Conservation (phyloP, 2,329 filamentous ascomycete genomes). For the Pestalotiopsis sp. region DNA sequence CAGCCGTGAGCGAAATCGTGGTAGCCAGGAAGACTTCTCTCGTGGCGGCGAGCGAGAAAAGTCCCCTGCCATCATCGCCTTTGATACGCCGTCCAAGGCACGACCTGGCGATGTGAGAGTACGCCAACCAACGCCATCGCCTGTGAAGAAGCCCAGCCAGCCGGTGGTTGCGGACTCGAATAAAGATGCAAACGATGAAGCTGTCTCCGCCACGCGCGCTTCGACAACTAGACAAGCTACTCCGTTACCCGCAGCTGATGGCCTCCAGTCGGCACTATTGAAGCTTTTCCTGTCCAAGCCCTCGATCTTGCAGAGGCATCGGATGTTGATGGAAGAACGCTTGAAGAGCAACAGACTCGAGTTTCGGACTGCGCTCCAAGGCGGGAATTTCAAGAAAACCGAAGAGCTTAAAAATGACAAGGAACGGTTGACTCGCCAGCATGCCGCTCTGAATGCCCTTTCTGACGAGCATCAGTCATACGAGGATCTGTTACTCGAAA, state of each 20-base stretch:
- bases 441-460: constrained; percentile 43
- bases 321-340: constrained; percentile 38
- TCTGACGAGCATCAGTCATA: constrained; percentile 42
- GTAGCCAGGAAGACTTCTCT: constrained; percentile 15
- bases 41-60: constrained; percentile 16
- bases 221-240: constrained; percentile 15
- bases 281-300: constrained; percentile 35
- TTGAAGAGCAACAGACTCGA: constrained; percentile 48
- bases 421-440: constrained; percentile 45
- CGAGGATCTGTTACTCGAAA: constrained; percentile 40
- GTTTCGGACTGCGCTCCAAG: constrained; percentile 47
- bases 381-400: constrained; percentile 45
- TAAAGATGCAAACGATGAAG: not conserved
- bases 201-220: constrained; percentile 7
- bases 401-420: constrained; percentile 50
- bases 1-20: constrained; percentile 8
- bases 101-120: constrained; percentile 14
- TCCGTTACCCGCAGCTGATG: constrained; percentile 26
- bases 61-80: constrained; percentile 19
- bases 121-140: constrained; percentile 19
- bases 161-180: not conserved
- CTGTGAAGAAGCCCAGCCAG: constrained; percentile 15
- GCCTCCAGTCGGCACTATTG: constrained; percentile 34
- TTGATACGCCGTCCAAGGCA: constrained; percentile 26
- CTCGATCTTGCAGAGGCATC: constrained; percentile 33